These are phyloP conservation scores for Spatholobus suberectus DNA, from an alignment of 306 rosid species.

Conservation along the genomic window DNA sequence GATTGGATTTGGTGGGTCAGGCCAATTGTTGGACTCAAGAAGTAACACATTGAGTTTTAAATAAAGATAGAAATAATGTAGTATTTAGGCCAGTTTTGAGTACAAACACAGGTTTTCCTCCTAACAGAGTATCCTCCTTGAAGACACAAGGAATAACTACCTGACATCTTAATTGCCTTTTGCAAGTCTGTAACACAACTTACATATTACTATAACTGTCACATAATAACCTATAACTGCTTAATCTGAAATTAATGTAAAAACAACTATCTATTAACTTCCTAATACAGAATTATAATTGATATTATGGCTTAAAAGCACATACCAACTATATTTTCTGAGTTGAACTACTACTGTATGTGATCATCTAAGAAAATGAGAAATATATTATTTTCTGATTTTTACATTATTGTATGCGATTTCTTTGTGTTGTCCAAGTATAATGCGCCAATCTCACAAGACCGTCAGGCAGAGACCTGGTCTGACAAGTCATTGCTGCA, in stretches of 20 bases:
- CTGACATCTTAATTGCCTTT: background rate
- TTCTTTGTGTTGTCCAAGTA: slow-evolving; percentile 47
- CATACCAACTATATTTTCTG: background rate
- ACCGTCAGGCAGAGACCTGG: slow-evolving; percentile 68
- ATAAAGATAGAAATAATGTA: background rate
- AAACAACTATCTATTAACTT: background rate
- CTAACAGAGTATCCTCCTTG: background rate
- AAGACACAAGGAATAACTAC: background rate
- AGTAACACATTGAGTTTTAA: background rate
- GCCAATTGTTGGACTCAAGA: background rate
- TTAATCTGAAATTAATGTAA: background rate
- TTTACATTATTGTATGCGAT: slow-evolving; percentile 10
- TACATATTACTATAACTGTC: background rate
- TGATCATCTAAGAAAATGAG: slow-evolving; percentile 23
- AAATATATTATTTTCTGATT: slow-evolving; percentile 6
- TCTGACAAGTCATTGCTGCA: slow-evolving; percentile 63
- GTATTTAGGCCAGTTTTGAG: background rate
- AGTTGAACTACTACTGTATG: slow-evolving; percentile 10
- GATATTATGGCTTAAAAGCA: slow-evolving; percentile 3
- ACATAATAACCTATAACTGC: background rate
- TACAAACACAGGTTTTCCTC: background rate
- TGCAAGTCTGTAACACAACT: background rate
- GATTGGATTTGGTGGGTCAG: background rate
- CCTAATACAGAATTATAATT: background rate
- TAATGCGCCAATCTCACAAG: slow-evolving; percentile 64